Base-by-base conservation (phyloP, 495 filamentous ascomycete species). In the Lepidopterella palustris region DNA sequence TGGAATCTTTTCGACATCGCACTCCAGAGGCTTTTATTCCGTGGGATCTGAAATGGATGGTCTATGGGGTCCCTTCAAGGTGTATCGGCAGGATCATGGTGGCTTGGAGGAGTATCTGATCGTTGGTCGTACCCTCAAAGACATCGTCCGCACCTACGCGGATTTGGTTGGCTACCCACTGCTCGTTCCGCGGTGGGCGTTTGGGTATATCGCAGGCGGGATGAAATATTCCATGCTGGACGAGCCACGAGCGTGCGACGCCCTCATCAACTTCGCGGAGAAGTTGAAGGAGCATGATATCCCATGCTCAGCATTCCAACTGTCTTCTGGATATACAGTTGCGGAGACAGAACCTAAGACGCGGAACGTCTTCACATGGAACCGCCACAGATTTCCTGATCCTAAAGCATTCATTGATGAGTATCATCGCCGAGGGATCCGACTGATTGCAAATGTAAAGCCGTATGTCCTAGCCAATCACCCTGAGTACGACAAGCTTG, bases 311-410 rank as follows among this genome's bases (percentile, higher is more conserved):
- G 85, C 80, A 5, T 84, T 86, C 68, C 85, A 88, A 67, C 82
- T 88, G 82, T 84, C 81, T 35, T 86, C 83, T 0, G 85, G 85
- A 0, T 88, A 88, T 60, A 87, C 84, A 0, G 82, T 88, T n/a
- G 79, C 83, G 0, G 82, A 83, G 63, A 77, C 72, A 0, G 79
- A 80, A 57, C 84, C 84, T 4, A 86, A 86, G 65, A 85, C 84
- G 1, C 75, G 85, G 48, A 87, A 84, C 49, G 85, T 88, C 4
- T 88, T 88, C 64, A 87, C 82, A 4, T 88, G 85, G 85, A 87
- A 88, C 65, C 70, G 71, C 10, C 76, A 83, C 58, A 78, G 85
- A 4, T 88, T 87, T 68, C 84, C 83, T 8, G 76, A 86, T 59
- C 84, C 85, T 4, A 76, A 83, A 57, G 79, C 66, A 2, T 87